These are phyloP conservation scores for Calvatia gigantea DNA, from an alignment of 768 basidiomycete species.

Conservation along the genomic window DNA sequence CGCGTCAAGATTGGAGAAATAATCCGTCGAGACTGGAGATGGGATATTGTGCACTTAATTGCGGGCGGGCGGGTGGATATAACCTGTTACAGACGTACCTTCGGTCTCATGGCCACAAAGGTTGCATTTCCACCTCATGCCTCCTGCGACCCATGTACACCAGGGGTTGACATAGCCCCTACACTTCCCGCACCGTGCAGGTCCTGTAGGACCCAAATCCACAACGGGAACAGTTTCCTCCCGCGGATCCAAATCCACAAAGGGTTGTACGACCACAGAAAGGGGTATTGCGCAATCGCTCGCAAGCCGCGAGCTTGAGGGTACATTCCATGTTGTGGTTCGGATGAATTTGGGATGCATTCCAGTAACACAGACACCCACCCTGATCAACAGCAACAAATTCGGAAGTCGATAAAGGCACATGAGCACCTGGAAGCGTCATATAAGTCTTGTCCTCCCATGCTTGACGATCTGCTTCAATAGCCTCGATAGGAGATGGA, in stretches of 20 bases:
- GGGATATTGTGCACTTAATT: background rate
- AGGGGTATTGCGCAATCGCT: constrained; percentile 83
- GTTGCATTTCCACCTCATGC: constrained; percentile 89
- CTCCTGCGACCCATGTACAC: constrained; percentile 82
- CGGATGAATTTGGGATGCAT: constrained; percentile 81
- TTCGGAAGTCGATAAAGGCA: constrained; percentile 84
- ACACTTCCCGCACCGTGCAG: constrained; percentile 81
- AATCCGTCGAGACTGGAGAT: constrained; percentile 65
- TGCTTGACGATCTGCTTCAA: constrained; percentile 73
- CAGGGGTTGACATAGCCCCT: constrained; percentile 93
- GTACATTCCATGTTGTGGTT: constrained; percentile 86
- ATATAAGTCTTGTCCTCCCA: constrained; percentile 73
- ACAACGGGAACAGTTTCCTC: constrained; percentile 83
- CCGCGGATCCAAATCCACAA: constrained; percentile 72
- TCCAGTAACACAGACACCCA: constrained; percentile 15
- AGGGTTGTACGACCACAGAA: constrained; percentile 84
- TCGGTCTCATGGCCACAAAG: constrained; percentile 80
- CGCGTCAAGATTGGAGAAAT: constrained; percentile 81
- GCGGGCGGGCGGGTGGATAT: constrained; percentile 8
- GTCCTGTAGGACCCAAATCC: constrained; percentile 66
- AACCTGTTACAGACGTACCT: constrained; percentile 52
- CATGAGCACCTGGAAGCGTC: constrained; percentile 53
- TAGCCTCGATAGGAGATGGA: constrained; percentile 83
- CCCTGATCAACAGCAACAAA: constrained; percentile 92
- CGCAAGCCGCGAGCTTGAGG: constrained; percentile 74